Evolutionary conservation across 306 rosid species (phyloP).

Genomic region (Fragaria vesca): DNA sequence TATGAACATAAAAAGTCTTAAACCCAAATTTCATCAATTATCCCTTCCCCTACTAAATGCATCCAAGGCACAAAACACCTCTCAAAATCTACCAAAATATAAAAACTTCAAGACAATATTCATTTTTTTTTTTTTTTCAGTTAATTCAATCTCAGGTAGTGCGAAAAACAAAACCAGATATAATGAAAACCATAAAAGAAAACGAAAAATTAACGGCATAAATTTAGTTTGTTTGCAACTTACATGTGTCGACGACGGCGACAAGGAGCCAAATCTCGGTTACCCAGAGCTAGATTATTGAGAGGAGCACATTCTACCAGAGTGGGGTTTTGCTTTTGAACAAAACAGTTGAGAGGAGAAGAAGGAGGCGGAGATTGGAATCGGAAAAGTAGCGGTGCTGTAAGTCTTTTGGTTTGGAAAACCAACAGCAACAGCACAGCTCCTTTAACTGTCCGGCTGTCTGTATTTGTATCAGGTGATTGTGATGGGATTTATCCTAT

Average conservation of each 20-base stretch:
- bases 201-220: not conserved
- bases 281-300: not conserved
- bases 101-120: not conserved
- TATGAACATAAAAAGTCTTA: not conserved
- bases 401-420: not conserved
- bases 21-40: not conserved
- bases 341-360: not conserved
- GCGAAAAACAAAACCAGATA: not conserved
- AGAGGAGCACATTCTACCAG: not conserved
- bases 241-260: not conserved
- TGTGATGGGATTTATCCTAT: not conserved
- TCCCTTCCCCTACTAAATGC: not conserved
- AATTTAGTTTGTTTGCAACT: not conserved
- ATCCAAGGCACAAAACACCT: not conserved
- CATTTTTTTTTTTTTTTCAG: not conserved
- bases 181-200: too few species aligned
- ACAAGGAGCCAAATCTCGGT: not conserved
- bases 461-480: not conserved
- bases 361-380: not conserved
- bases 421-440: too few species aligned
- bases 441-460: not conserved
- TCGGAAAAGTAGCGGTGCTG: not conserved
- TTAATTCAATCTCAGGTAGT: not conserved
- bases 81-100: not conserved
- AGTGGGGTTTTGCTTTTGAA: slow-evolving; percentile 1